These are phyloP conservation scores for Zopfia rhizophila DNA, from an alignment of 2,329 filamentous ascomycete species.

Conservation along the genomic window DNA sequence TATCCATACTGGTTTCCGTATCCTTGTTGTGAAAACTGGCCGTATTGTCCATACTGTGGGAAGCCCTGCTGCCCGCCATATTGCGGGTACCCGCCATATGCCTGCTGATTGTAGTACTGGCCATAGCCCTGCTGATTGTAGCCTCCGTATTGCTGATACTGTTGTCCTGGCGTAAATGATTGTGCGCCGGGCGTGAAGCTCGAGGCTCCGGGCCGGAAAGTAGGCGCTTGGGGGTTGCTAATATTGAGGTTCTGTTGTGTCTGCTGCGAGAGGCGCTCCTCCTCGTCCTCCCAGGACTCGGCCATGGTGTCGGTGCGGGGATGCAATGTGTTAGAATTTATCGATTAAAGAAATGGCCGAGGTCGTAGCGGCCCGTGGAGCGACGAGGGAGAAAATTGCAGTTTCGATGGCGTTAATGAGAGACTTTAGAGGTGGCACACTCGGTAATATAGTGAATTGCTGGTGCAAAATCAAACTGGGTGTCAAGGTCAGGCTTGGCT, in stretches of 20 bases:
- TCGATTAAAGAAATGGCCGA: not conserved
- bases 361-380: no score
- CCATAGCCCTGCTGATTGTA: constrained; percentile 58
- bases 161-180: constrained; percentile 77
- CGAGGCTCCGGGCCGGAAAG: constrained; percentile 73
- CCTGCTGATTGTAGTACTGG: constrained; percentile 53
- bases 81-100: constrained; percentile 30
- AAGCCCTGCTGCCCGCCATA: constrained; percentile 29
- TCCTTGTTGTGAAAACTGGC: constrained; percentile 43
- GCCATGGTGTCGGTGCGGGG: constrained; percentile 69
- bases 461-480: no score
- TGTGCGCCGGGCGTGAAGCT: constrained; percentile 79
- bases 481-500: no score
- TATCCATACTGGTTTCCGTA: constrained; percentile 38
- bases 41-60: constrained; percentile 57
- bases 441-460: no score
- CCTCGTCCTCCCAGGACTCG: constrained; percentile 94
- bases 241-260: constrained; percentile 47
- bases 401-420: no score
- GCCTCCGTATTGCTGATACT: constrained; percentile 66
- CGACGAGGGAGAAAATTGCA: no score
- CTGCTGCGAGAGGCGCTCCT: constrained; percentile 80
- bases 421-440: no score
- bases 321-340: constrained; percentile 2
- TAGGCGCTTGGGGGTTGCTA: constrained; percentile 49